A percentile compares a stretch with the other conserved stretches of the same genome.
These are phyloP conservation scores for Trichophyton simii DNA, from an alignment of 2,329 filamentous ascomycete genomes.

Conservation along the genomic window DNA sequence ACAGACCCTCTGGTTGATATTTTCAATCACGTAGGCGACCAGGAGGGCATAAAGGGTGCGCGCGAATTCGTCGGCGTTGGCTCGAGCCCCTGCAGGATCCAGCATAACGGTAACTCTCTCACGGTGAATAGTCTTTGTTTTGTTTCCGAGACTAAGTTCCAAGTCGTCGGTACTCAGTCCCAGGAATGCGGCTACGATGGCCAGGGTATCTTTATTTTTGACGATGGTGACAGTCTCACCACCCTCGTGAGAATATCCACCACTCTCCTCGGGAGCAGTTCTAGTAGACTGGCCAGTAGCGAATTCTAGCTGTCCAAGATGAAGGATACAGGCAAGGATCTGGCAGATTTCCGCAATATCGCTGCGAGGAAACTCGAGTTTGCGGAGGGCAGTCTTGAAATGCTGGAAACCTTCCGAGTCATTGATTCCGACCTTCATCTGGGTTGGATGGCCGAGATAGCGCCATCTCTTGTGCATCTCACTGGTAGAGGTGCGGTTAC, in stretches of 20 bases:
- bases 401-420: conserved; percentile 91
- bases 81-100: conserved; percentile 76
- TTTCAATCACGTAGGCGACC: conserved; percentile 87
- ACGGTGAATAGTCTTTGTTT: conserved; percentile 89
- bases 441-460: conserved; percentile 89
- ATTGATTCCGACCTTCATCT: conserved; percentile 94
- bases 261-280: conserved; percentile 74
- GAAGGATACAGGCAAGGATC: conserved; percentile 82
- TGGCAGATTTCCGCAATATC: conserved; percentile 98
- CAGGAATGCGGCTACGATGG: conserved; percentile 83
- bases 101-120: conserved; percentile 99
- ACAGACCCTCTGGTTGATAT: conserved; percentile 78
- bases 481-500: conserved; percentile 42
- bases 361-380: conserved; percentile 81
- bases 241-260: conserved; percentile 91
- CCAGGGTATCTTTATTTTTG: conserved; percentile 82
- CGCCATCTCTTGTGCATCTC: conserved; percentile 73
- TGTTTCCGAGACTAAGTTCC: conserved; percentile 82
- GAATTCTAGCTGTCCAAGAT: conserved; percentile 95
- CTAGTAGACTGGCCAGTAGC: conserved; percentile 68
- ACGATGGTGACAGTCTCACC: conserved; percentile 74
- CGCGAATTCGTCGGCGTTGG: conserved; percentile 87
- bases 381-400: conserved; percentile 89
- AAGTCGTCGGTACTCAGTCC: conserved; percentile 70
- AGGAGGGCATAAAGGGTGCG: conserved; percentile 86